Percentiles rank a stretch among this genome's conserved stretches.
phyloP scores from a whole-genome alignment of 768 basidiomycete genomes.

The Amanita fuliginea region DNA sequence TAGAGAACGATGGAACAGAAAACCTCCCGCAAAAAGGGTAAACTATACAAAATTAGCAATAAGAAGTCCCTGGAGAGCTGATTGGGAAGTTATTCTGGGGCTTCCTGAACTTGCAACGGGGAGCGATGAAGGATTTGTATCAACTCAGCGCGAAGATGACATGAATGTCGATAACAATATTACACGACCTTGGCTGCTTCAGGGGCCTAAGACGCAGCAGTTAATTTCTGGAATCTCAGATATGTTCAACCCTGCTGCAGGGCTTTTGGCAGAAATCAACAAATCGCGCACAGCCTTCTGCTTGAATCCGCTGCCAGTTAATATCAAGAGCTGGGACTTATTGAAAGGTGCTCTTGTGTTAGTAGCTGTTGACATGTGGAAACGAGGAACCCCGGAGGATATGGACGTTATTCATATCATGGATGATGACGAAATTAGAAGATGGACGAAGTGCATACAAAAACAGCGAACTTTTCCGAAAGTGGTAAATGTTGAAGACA shows the following conservation, averaged over 20 bases:
- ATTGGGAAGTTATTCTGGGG: conserved; percentile 69
- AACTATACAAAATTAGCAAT: conserved; percentile 59
- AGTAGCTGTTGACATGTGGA: conserved; percentile 50
- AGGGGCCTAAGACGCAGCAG: conserved; percentile 35
- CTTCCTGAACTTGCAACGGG: conserved; percentile 13
- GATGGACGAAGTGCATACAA: conserved; percentile 30
- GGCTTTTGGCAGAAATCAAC: conserved; percentile 46
- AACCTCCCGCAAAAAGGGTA: conserved; percentile 79
- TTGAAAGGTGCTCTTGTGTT: conserved; percentile 54
- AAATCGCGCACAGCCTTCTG: conserved; percentile 44
- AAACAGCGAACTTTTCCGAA: conserved; percentile 3
- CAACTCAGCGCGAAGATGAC: conserved; percentile 47
- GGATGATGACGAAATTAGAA: conserved; percentile 37
- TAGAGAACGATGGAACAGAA: conserved; percentile 56
- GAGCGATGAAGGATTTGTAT: conserved; percentile 25
- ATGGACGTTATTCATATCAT: conserved; percentile 63
- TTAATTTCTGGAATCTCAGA: conserved; percentile 32
- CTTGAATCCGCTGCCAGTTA: conserved; percentile 25
- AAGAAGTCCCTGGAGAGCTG: conserved; percentile 61
- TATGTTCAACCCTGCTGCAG: conserved; percentile 28
- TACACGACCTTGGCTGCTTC: conserved; percentile 57
- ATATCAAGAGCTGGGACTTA: conserved; percentile 29
- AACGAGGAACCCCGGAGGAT: conserved; percentile 65
- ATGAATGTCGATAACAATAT: conserved; percentile 11
- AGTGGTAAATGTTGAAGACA: conserved; percentile 9